Conservation (phyloP, 768 basidiomycete species). For the Coprinopsis marcescibilis region DNA sequence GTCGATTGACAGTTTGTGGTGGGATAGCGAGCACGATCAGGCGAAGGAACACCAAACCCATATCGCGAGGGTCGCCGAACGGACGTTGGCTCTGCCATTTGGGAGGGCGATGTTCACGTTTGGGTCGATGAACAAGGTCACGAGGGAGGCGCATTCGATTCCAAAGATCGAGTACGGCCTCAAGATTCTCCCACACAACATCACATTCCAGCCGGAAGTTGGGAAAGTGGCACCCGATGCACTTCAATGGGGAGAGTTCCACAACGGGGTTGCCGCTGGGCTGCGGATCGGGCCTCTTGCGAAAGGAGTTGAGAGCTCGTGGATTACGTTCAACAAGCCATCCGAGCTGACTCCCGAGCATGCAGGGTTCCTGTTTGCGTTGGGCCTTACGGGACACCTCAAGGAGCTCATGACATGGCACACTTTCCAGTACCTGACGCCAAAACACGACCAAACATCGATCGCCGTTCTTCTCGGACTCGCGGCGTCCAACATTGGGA, state of each 20-base stretch:
- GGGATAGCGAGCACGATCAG: constrained; percentile 76
- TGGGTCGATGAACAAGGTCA: constrained; percentile 70
- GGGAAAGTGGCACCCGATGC: constrained; percentile 72
- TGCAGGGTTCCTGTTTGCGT: constrained; percentile 91
- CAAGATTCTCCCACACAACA: constrained; percentile 67
- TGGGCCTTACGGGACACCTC: constrained; percentile 90
- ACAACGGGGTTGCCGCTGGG: constrained; percentile 93
- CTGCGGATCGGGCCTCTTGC: constrained; percentile 76
- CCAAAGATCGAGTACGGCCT: constrained; percentile 77
- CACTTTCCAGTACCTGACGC: constrained; percentile 90
- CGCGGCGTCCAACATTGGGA: constrained; percentile 85
- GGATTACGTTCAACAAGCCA: constrained; percentile 96
- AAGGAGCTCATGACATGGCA: constrained; percentile 90
- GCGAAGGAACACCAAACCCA: constrained; percentile 80
- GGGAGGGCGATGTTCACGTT: constrained; percentile 92
- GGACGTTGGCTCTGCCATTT: constrained; percentile 85
- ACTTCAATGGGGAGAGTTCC: constrained; percentile 91
- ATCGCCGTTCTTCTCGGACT: constrained; percentile 93
- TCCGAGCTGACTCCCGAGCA: constrained; percentile 87
- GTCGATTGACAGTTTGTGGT: constrained; percentile 5
- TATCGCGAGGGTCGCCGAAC: constrained; percentile 73
- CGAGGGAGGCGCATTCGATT: constrained; percentile 71
- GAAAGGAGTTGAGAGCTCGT: constrained; percentile 79
- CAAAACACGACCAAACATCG: constrained; percentile 93
- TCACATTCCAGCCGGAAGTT: constrained; percentile 57